These are phyloP conservation scores for Alternaria brassicicola DNA, from an alignment of 2,329 filamentous ascomycete species.

Conservation along the genomic window DNA sequence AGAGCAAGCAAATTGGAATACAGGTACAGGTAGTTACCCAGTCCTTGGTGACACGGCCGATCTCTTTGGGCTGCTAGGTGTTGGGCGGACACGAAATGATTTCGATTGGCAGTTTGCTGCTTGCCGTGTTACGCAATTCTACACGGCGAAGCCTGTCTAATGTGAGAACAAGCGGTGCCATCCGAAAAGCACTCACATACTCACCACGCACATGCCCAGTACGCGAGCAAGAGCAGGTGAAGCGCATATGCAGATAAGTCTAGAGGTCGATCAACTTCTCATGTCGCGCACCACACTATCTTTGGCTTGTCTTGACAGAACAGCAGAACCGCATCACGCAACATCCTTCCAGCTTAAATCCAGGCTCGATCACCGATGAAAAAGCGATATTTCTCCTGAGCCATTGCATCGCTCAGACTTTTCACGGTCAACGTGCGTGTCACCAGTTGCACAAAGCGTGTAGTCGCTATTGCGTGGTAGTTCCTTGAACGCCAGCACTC, in stretches of 20 bases:
- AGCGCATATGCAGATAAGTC: not conserved
- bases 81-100: not conserved
- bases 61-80: not conserved
- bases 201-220: not conserved
- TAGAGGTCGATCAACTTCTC: not conserved
- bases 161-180: not conserved
- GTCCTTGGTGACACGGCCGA: not conserved
- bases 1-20: not conserved
- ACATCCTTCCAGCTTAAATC: not conserved
- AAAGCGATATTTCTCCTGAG: not conserved
- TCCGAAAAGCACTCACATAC: not conserved
- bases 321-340: constrained; percentile 2
- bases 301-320: not conserved
- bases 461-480: too few relatives aligned
- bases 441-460: not conserved
- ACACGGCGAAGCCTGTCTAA: not conserved
- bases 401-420: not conserved
- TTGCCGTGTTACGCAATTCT: not conserved
- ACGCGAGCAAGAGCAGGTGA: not conserved
- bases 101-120: not conserved
- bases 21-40: not conserved
- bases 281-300: not conserved
- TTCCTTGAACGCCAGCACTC: not conserved
- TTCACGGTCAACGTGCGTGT: not conserved
- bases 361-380: not conserved